Conservation (phyloP, 2,329 filamentous ascomycete genomes). For the Davidsoniella virescens region DNA sequence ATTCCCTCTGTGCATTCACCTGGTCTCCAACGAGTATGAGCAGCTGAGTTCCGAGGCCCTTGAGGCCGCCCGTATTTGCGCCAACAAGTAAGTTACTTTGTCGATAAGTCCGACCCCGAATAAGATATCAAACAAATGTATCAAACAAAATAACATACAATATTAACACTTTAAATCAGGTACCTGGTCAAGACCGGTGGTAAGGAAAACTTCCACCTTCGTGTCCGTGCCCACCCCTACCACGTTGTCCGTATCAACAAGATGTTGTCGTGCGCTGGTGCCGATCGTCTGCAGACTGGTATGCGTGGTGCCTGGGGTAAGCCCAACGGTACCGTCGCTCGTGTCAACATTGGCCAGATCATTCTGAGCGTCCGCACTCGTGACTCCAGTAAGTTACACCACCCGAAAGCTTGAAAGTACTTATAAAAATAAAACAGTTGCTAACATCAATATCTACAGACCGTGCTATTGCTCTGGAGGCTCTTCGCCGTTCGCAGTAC, state of each 20-base stretch:
- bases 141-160: neutral
- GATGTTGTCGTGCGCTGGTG: slow-evolving; percentile 99
- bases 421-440: neutral
- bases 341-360: slow-evolving; percentile 99
- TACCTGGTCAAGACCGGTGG: slow-evolving; percentile 58
- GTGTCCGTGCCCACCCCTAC: slow-evolving; percentile 88
- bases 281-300: slow-evolving; percentile 99
- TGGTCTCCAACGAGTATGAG: slow-evolving; percentile 99
- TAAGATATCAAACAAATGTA: too few species aligned
- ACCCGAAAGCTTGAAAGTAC: neutral
- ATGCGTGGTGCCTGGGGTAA: slow-evolving; percentile 99
- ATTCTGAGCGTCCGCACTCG: slow-evolving; percentile 93
- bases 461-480: slow-evolving; percentile 89
- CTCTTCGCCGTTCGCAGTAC: slow-evolving; percentile 98
- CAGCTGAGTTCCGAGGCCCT: slow-evolving; percentile 99
- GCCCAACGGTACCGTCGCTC: slow-evolving; percentile 95
- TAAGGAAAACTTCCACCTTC: slow-evolving; percentile 61
- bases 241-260: slow-evolving; percentile 99
- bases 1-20: slow-evolving; percentile 97
- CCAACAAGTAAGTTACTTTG: slow-evolving; percentile 58
- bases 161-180: slow-evolving; percentile 9
- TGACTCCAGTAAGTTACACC: slow-evolving; percentile 60
- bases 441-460: slow-evolving; percentile 29
- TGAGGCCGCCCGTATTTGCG: slow-evolving; percentile 98
- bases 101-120: too few species aligned